Conservation (phyloP, 345 rosid genomes). For the Citrus reticulata region DNA sequence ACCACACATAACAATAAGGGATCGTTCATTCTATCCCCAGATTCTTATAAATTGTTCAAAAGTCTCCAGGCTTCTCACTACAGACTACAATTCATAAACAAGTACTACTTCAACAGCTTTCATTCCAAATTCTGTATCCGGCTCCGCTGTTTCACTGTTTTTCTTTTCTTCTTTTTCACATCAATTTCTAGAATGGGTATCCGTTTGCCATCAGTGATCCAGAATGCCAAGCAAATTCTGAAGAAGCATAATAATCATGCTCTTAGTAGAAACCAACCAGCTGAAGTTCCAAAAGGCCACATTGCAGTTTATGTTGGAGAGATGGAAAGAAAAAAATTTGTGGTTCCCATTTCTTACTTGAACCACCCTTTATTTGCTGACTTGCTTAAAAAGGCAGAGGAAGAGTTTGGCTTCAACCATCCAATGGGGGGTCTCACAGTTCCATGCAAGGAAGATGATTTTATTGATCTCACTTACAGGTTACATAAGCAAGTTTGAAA, state of each 20-base stretch:
- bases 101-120: too few species aligned
- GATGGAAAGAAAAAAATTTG: conserved; percentile 31
- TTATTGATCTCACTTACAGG: conserved; percentile 16
- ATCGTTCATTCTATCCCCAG: too few species aligned
- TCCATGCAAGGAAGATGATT: conserved; percentile 28
- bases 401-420: conserved; percentile 28
- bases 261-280: conserved; percentile 1
- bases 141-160: too few species aligned
- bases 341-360: conserved; percentile 38
- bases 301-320: conserved; percentile 46
- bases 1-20: neutral
- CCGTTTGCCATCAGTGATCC: conserved; percentile 24
- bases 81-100: too few species aligned
- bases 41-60: too few species aligned
- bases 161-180: too few species aligned
- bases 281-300: conserved; percentile 42
- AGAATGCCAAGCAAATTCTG: conserved; percentile 23
- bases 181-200: conserved; percentile 21
- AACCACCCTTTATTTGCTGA: conserved; percentile 41
- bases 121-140: too few species aligned
- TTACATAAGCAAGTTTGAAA: neutral
- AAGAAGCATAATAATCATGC: conserved; percentile 2
- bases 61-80: too few species aligned
- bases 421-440: conserved; percentile 24
- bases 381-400: conserved; percentile 13